Conservation (phyloP, 805 yeast genomes). For the Pichia insulana region DNA sequence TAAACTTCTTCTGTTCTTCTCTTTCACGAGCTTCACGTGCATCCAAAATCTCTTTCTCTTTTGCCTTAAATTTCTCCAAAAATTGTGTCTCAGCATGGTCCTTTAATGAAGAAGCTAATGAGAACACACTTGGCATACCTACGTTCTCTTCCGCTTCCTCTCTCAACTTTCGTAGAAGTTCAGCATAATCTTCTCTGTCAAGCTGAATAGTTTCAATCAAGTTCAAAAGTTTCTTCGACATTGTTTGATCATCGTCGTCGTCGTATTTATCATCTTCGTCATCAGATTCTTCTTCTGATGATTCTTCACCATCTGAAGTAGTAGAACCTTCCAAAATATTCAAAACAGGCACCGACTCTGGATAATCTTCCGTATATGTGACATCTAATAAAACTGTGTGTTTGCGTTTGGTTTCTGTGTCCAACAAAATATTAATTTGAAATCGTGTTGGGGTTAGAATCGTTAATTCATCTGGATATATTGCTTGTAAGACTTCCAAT, state of each 20-base stretch:
- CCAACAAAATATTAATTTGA: constrained; percentile 53
- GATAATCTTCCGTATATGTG: constrained; percentile 68
- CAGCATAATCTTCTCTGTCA: constrained; percentile 36
- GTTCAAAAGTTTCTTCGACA: constrained; percentile 34
- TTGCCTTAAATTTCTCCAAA: constrained; percentile 42
- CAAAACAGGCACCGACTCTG: constrained; percentile 67
- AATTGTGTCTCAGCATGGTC: constrained; percentile 72
- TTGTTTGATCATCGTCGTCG: constrained; percentile 15
- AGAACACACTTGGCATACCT: constrained; percentile 89
- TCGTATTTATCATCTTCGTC: constrained; percentile 36
- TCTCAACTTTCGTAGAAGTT: constrained; percentile 32
- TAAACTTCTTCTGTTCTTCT: constrained; percentile 82
- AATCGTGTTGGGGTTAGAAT: constrained; percentile 38
- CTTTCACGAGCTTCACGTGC: constrained; percentile 56
- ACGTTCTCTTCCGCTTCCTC: constrained; percentile 67
- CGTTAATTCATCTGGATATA: constrained; percentile 86
- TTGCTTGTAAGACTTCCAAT: constrained; percentile 79
- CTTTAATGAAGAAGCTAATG: constrained; percentile 67
- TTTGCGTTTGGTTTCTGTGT: constrained; percentile 51
- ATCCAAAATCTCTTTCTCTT: constrained; percentile 51
- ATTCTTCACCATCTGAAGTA: constrained; percentile 26
- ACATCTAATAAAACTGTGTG: constrained; percentile 56
- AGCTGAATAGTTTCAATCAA: constrained; percentile 53
- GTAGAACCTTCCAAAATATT: constrained; percentile 23
- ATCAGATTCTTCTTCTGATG: constrained; percentile 29